phyloP scores from a whole-genome alignment of 768 basidiomycete genomes.

The Dioszegia aurantiaca region DNA sequence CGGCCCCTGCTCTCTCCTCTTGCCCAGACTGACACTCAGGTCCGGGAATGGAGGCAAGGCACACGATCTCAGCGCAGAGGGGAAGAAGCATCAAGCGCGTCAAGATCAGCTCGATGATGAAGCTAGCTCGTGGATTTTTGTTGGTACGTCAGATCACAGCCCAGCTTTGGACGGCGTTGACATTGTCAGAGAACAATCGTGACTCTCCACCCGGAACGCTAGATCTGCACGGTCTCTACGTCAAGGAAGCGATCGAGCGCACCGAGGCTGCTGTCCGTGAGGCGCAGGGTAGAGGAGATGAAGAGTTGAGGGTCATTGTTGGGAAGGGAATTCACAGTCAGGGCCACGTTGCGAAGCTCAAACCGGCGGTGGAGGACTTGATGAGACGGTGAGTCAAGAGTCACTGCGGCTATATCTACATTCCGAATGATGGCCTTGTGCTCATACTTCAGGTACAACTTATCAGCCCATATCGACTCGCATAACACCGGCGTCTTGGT shows the following conservation, averaged over 20 bases:
- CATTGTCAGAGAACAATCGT: slow-evolving; percentile 61
- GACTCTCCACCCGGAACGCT: slow-evolving; percentile 71
- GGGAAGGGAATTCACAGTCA: slow-evolving; percentile 86
- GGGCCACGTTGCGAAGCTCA: slow-evolving; percentile 75
- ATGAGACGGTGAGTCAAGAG: slow-evolving; percentile 62
- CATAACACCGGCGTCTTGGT: slow-evolving; percentile 79
- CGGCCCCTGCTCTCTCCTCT: neutral
- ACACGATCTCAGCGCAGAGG: slow-evolving; percentile 75
- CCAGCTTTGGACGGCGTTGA: too few species aligned
- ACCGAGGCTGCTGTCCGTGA: slow-evolving; percentile 69
- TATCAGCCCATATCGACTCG: slow-evolving; percentile 73
- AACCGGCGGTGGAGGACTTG: slow-evolving; percentile 83
- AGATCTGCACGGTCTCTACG: slow-evolving; percentile 87
- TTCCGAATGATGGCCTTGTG: neutral
- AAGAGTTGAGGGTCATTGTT: slow-evolving; percentile 75
- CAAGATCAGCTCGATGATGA: slow-evolving; percentile 77
- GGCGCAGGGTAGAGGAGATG: slow-evolving; percentile 64
- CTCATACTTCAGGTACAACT: slow-evolving; percentile 60
- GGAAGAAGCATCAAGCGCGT: slow-evolving; percentile 70
- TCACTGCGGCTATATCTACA: neutral
- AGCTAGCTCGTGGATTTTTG: slow-evolving; percentile 84
- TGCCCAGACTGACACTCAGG: slow-evolving; percentile 12
- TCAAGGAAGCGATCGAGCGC: slow-evolving; percentile 79
- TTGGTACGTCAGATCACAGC: too few species aligned
- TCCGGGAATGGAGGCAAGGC: slow-evolving; percentile 71